Conservation (phyloP, 2,329 filamentous ascomycete genomes). For the Aspergillus luchuensis region DNA sequence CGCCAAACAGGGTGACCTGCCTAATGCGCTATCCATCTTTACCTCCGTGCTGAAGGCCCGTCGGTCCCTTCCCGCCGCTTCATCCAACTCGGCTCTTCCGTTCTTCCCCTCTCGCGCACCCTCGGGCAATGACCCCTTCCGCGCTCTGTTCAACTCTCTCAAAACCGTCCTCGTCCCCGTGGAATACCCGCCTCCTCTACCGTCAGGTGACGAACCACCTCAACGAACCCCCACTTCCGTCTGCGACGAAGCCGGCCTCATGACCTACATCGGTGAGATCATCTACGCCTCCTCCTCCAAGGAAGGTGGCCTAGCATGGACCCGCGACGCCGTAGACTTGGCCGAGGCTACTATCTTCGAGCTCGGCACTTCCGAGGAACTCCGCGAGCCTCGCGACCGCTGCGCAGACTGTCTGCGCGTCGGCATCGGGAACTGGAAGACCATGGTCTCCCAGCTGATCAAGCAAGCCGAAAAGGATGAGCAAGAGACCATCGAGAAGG, state of each 20-base stretch:
- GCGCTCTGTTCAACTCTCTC: slow-evolving; percentile 42
- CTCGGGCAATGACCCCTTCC: slow-evolving; percentile 31
- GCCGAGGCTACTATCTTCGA: slow-evolving; percentile 65
- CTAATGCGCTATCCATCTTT: slow-evolving; percentile 76
- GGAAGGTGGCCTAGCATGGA: slow-evolving; percentile 83
- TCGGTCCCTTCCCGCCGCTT: slow-evolving; percentile 56
- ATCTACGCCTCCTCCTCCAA: slow-evolving; percentile 69
- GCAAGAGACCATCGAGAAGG: slow-evolving; percentile 36
- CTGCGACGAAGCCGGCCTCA: slow-evolving; percentile 83
- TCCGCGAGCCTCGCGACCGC: slow-evolving; percentile 53
- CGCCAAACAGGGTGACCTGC: slow-evolving; percentile 67
- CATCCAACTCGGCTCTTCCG: slow-evolving; percentile 28
- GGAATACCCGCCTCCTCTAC: slow-evolving; percentile 69
- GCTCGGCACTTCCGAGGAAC: slow-evolving; percentile 32
- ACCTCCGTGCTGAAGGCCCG: slow-evolving; percentile 81
- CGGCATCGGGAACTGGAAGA: slow-evolving; percentile 78
- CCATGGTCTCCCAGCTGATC: slow-evolving; percentile 73
- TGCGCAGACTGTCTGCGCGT: slow-evolving; percentile 77
- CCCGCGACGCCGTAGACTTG: slow-evolving; percentile 79
- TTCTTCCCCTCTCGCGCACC: slow-evolving; percentile 26
- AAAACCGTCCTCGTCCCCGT: slow-evolving; percentile 54
- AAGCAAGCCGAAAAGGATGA: slow-evolving; percentile 41
- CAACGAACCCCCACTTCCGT: slow-evolving; percentile 64
- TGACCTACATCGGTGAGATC: slow-evolving; percentile 92
- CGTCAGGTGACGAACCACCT: slow-evolving; percentile 69